Evolutionary conservation across 1,139 yeast genomes (phyloP).

Genomic region (Geotrichum citri-aurantii): DNA sequence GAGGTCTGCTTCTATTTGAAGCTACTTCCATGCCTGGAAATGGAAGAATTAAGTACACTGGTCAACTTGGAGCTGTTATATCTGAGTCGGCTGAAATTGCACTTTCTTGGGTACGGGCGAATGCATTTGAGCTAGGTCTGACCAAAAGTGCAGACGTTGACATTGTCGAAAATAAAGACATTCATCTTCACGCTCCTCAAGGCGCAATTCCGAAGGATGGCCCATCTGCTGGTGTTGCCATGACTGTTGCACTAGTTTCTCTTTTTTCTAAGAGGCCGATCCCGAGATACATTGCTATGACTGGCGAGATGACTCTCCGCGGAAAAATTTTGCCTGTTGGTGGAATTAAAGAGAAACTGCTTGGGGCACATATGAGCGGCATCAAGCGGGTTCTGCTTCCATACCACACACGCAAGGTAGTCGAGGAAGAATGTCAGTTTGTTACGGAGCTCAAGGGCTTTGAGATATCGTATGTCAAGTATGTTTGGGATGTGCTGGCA

Average conservation of each 20-base stretch:
- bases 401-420: slow-evolving; percentile 60
- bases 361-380: slow-evolving; percentile 78
- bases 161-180: slow-evolving; percentile 48
- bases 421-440: slow-evolving; percentile 51
- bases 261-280: slow-evolving; percentile 63
- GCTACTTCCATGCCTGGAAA: slow-evolving; percentile 58
- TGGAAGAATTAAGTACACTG: slow-evolving; percentile 62
- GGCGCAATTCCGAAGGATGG: slow-evolving; percentile 90
- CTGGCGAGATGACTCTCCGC: slow-evolving; percentile 85
- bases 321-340: slow-evolving; percentile 88
- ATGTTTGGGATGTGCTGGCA: slow-evolving; percentile 69
- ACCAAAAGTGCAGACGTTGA: slow-evolving; percentile 36
- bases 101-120: slow-evolving; percentile 62
- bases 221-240: slow-evolving; percentile 89
- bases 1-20: slow-evolving; percentile 77
- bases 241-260: slow-evolving; percentile 75
- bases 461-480: slow-evolving; percentile 58
- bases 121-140: slow-evolving; percentile 40
- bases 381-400: slow-evolving; percentile 62
- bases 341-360: slow-evolving; percentile 75
- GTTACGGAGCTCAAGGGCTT: slow-evolving; percentile 49
- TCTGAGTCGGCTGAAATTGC: slow-evolving; percentile 82
- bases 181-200: slow-evolving; percentile 84
- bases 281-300: slow-evolving; percentile 73
- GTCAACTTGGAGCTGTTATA: slow-evolving; percentile 76